Base-by-base conservation (phyloP, 2,329 filamentous ascomycete genomes). In the Exophiala oligosperma region DNA sequence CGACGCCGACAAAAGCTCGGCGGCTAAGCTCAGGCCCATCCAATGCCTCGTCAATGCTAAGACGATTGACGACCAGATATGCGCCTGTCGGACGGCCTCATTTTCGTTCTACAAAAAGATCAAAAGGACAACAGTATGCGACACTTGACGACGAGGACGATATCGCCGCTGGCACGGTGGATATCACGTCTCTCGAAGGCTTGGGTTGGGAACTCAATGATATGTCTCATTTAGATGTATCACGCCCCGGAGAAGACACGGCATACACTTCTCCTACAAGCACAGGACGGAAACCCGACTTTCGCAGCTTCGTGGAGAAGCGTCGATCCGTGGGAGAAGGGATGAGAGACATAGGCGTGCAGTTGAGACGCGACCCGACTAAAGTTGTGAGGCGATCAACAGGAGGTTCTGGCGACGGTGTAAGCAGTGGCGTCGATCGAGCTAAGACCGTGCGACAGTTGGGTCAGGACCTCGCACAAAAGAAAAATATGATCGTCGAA, bases 401-500 rank as follows among this genome's bases (percentile, higher is more conserved):
- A 1, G 55, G 14, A 2, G 57, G 26, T 8, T n/a, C 28, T 5
- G 23, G 40, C 12, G 49, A 44, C 17, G 58, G 48, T 35, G 26
- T 24, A 17, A 59, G 56, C 53, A 52, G 52, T 7, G 49, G 56
- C 14, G 32, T 65, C 29, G 58, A 60, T 24, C 57, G 65, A 49
- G 58, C 55, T 54, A 64, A 64, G 29, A 70, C 67, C 4, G 64
- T 71, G 24, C 69, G 70, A 5, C 64, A 71, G 28, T 69, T 73
- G 38, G 77, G 74, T 2, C 74, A 76, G 54, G 69, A 71, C 47
- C 71, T 75, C 32, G 77, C 77, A 1, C 71, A 77, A 35, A 72
- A 76, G 62, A 74, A 70, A 4, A 76, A 75, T 4, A 72, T 69
- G 37, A 77, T 80, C 23, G 70, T 79, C 14, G 75, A 75, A 35